Conservation (phyloP, 495 filamentous ascomycete genomes). For the Penicillium paradoxum region DNA sequence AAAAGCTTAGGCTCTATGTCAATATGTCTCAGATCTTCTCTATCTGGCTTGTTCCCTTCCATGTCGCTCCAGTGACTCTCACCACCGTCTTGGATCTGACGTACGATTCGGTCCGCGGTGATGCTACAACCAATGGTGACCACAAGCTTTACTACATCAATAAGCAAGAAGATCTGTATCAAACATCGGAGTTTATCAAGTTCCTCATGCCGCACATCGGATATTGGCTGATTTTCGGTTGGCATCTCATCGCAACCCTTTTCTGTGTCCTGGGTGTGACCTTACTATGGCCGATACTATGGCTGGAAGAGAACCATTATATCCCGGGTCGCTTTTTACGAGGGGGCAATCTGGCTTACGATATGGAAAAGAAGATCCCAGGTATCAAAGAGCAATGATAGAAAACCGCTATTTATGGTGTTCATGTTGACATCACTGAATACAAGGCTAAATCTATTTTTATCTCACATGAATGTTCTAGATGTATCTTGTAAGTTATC, state of each 20-base stretch:
- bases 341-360: conserved; percentile 26
- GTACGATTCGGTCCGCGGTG: conserved; percentile 16
- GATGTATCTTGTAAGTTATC: background rate
- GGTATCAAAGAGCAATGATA: conserved; percentile 25
- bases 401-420: background rate
- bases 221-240: conserved; percentile 45
- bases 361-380: conserved; percentile 20
- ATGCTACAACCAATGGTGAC: conserved; percentile 22
- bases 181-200: conserved; percentile 70
- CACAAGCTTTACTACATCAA: conserved; percentile 59
- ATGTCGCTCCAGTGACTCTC: conserved; percentile 60
- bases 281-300: conserved; percentile 49
- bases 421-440: background rate
- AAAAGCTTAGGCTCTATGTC: conserved; percentile 62
- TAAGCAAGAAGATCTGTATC: conserved; percentile 78
- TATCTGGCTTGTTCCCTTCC: conserved; percentile 71
- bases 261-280: conserved; percentile 56
- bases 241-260: conserved; percentile 58
- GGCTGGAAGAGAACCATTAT: conserved; percentile 40
- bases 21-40: conserved; percentile 66
- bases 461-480: background rate
- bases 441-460: background rate
- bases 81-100: conserved; percentile 67
- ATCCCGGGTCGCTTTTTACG: conserved; percentile 18
- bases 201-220: conserved; percentile 49